Conservation (phyloP, 768 basidiomycete species). For the Piloderma croceum region DNA sequence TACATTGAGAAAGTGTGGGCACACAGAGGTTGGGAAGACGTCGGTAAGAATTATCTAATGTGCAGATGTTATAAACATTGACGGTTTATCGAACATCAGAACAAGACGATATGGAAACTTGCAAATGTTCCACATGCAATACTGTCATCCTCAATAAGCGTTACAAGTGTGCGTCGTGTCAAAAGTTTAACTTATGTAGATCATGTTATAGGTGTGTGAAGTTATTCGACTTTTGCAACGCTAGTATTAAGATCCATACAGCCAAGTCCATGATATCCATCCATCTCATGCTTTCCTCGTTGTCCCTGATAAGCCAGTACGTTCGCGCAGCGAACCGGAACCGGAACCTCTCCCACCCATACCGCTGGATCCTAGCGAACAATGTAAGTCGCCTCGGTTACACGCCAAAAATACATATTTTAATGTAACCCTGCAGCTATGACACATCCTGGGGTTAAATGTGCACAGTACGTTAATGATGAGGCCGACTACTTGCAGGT, state of each 20-base stretch:
- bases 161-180: slow-evolving; percentile 82
- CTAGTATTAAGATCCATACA: slow-evolving; percentile 22
- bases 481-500: neutral
- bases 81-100: slow-evolving; percentile 36
- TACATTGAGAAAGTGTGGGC: slow-evolving; percentile 88
- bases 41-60: slow-evolving; percentile 51
- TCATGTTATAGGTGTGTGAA: slow-evolving; percentile 81
- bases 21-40: slow-evolving; percentile 76
- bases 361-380: no score
- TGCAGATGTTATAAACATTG: slow-evolving; percentile 1
- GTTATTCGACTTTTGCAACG: slow-evolving; percentile 7
- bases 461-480: slow-evolving; percentile 64
- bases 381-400: slow-evolving; percentile 59
- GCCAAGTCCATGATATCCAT: slow-evolving; percentile 88
- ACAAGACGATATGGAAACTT: slow-evolving; percentile 60
- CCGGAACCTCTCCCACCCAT: slow-evolving; percentile 46
- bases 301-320: slow-evolving; percentile 58
- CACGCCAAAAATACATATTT: no score
- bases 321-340: slow-evolving; percentile 38
- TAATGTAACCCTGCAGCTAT: slow-evolving; percentile 41
- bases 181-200: slow-evolving; percentile 74
- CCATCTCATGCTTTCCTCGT: slow-evolving; percentile 83
- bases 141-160: slow-evolving; percentile 54
- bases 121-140: slow-evolving; percentile 78
- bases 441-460: slow-evolving; percentile 77